These are phyloP conservation scores for Tetracladium marchalianum DNA, from an alignment of 495 filamentous ascomycete species.

Conservation along the genomic window DNA sequence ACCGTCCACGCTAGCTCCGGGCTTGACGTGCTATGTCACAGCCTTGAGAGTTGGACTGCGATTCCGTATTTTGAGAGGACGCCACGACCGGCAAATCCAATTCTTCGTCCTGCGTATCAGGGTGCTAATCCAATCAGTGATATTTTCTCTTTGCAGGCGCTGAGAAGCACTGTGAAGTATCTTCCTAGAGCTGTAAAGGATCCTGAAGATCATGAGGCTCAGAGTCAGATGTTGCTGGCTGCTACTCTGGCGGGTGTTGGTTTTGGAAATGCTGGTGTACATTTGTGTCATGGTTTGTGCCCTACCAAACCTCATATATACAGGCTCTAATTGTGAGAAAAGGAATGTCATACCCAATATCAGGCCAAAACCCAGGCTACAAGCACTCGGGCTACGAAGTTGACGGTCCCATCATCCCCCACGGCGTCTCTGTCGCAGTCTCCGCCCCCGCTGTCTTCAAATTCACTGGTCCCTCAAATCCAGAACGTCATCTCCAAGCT, in stretches of 20 bases:
- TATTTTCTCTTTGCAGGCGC: slow-evolving; percentile 81
- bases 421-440: slow-evolving; percentile 91
- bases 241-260: slow-evolving; percentile 91
- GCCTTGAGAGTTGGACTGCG: slow-evolving; percentile 90
- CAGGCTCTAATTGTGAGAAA: neutral
- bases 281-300: slow-evolving; percentile 73
- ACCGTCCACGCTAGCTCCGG: slow-evolving; percentile 84
- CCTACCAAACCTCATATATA: neutral
- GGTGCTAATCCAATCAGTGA: slow-evolving; percentile 96
- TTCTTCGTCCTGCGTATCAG: slow-evolving; percentile 88
- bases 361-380: slow-evolving; percentile 85
- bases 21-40: slow-evolving; percentile 89
- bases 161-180: slow-evolving; percentile 76
- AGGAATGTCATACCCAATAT: slow-evolving; percentile 93
- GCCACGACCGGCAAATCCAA: slow-evolving; percentile 80
- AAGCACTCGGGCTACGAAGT: slow-evolving; percentile 76
- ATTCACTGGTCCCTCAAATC: slow-evolving; percentile 85
- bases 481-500: slow-evolving; percentile 79
- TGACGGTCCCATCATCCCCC: slow-evolving; percentile 71
- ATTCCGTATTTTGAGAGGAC: slow-evolving; percentile 82
- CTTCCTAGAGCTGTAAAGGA: slow-evolving; percentile 78
- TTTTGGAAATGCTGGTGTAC: slow-evolving; percentile 95
- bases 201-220: slow-evolving; percentile 83
- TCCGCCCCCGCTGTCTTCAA: slow-evolving; percentile 90
- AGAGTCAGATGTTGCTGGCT: slow-evolving; percentile 88